phyloP scores from a whole-genome alignment of 164 flowering plant species.

The Malania oleifera region DNA sequence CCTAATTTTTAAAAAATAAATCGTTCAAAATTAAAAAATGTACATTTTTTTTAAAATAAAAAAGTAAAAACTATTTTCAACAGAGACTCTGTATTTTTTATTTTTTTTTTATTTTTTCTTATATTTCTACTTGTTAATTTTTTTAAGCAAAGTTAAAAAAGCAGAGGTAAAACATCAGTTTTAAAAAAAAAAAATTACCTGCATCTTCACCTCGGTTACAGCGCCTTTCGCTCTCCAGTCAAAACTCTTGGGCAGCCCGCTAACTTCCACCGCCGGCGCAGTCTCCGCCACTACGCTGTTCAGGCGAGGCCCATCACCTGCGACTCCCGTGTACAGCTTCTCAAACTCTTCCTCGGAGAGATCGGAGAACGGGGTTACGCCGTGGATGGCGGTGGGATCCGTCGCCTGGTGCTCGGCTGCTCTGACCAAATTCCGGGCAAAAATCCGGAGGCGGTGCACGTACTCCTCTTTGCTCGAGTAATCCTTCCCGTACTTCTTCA shows the following conservation, averaged over 20 bases:
- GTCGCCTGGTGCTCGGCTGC: slow-evolving; percentile 74
- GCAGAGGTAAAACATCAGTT: not conserved
- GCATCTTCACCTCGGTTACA: slow-evolving; percentile 75
- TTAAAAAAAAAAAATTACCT: slow-evolving; percentile 30
- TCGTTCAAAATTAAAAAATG: no score
- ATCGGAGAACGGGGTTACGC: slow-evolving; percentile 79
- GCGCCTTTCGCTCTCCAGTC: slow-evolving; percentile 95
- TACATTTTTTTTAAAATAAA: no score
- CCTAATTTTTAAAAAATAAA: no score
- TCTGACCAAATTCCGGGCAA: slow-evolving; percentile 51
- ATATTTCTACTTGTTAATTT: no score
- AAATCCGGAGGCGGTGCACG: slow-evolving; percentile 57
- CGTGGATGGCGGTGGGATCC: slow-evolving; percentile 81
- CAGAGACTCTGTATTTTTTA: no score
- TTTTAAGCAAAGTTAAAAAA: no score
- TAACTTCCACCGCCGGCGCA: slow-evolving; percentile 28
- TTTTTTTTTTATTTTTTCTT: no score
- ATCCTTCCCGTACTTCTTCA: slow-evolving; percentile 49
- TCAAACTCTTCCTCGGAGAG: slow-evolving; percentile 71
- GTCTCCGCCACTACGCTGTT: slow-evolving; percentile 1
- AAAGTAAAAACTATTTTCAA: no score
- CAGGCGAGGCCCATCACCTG: slow-evolving; percentile 11
- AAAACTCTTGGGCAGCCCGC: slow-evolving; percentile 59
- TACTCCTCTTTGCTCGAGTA: slow-evolving; percentile 65
- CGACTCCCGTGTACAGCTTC: slow-evolving; percentile 45